Conservation (phyloP, 441 rosid species). For the Bruguiera hainesii region DNA sequence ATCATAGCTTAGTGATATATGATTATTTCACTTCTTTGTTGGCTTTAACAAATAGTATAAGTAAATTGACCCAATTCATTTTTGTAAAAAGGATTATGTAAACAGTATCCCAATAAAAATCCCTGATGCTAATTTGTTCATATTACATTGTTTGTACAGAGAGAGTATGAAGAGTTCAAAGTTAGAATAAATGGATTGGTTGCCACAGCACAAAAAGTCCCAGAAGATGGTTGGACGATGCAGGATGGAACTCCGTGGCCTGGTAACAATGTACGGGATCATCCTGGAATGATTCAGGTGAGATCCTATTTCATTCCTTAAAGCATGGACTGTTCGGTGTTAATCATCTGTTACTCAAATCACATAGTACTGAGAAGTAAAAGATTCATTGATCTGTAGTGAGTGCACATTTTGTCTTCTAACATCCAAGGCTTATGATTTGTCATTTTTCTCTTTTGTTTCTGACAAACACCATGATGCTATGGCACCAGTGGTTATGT, state of each 20-base stretch:
- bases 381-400: not conserved
- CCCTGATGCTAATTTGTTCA: constrained; percentile 3
- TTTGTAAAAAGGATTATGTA: constrained; percentile 3
- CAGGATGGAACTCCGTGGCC: constrained; percentile 99
- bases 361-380: not conserved
- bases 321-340: not conserved
- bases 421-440: not conserved
- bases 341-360: not conserved
- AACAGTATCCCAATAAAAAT: not conserved
- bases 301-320: constrained; percentile 13
- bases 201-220: constrained; percentile 85
- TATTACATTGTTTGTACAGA: constrained; percentile 41
- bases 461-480: not conserved
- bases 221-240: constrained; percentile 99
- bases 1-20: not conserved
- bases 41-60: not conserved
- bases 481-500: not conserved
- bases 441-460: no score
- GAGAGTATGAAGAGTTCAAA: constrained; percentile 94
- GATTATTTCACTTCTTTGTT: not conserved
- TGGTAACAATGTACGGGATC: constrained; percentile 83
- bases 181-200: constrained; percentile 82
- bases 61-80: not conserved
- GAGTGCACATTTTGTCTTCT: not conserved
- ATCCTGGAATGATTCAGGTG: constrained; percentile 97